Base-by-base conservation (phyloP, 1,139 yeast genomes). In the Blastobotrys arbuscula region DNA sequence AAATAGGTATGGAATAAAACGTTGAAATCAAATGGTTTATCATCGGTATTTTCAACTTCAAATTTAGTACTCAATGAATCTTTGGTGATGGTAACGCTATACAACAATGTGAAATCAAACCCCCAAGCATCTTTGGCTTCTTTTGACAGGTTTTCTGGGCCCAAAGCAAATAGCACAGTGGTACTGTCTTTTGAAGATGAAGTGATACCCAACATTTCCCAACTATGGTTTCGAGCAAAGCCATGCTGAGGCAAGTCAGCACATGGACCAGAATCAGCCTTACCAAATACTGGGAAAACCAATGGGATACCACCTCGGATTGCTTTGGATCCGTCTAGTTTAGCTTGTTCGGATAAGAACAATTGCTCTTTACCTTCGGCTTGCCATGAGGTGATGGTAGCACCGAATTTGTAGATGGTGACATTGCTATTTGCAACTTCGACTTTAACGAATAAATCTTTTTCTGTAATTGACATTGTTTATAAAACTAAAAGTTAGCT, bases 261-360 rank as follows among this genome's bases (percentile, higher is more conserved):
- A 7, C 73, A 67, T 36, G 72, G 68, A 0, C 72, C 71, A 56
- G 73, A 65, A 54, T 74, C 58, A 21, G 81, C 77, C 64, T 86
- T 88, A 52, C 98, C 97, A 67, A 92, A 92, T 7, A 89, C 69
- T 1, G 97, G 98, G 76, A 92, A 92, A 2, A 90, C 97, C 28
- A 92, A 73, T 12, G 98, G 98, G 48, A 92, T 86, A 45, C 98
- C 98, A 53, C 98, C 98, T 63, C 98, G 78, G 23, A 92, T 97
- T 1, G 97, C 94, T 64, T 84, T 86, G 44, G 90, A 70, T 3
- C 97, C 97, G 61, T 92, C 97, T 54, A 90, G 71, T 59, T 81
- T 79, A 46, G 97, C 96, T 39, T 79, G 92, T 52, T 64, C 67
- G 45, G 70, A 63, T 20, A 72, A 64, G 83, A 85, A 83, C 45